Base-by-base conservation (phyloP, 768 basidiomycete genomes). In the Suillus tomentosus region DNA sequence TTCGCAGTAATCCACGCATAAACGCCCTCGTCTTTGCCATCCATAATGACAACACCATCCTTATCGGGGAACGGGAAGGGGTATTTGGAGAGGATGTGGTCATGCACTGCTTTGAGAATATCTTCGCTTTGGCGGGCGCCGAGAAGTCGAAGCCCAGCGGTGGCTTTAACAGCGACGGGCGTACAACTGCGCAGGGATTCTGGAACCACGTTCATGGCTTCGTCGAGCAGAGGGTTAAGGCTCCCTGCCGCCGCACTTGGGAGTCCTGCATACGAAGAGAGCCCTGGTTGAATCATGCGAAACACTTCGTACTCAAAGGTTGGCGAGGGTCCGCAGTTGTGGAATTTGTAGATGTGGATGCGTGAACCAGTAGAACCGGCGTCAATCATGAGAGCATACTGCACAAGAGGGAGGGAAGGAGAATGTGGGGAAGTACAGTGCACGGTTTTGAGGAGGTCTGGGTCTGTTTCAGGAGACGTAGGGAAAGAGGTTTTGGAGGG, bases 1-100 rank as follows among this genome's bases (percentile, higher is more conserved):
- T 99, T 99, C 64, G 92, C 94, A 19, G 96, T 97, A 68, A 98
- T 94, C 96, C 96, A 99, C 36, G 96, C 95, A 73, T 92, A 99
- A n/a, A 98, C 94, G 39, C 94, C 96, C 76, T 98, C 96, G 73
- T 99, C 96, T 68, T 88, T 85, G 8, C 96, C 96, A 67, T 97
- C 96, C 96, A 98, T 96, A 66, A 98, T 88, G 48, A 84, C 85
- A 40, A 96, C 94, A 2, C 85, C 87, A 57, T 87, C 87, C 66
- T 80, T 78, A 31, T 83, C 76, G n/a, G 81, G 79, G 45, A 90
- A 66, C 34, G 74, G 79, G 78, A 98, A 99, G 11, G 89, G 88
- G 68, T 89, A 96, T 63, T 76, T 78, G 3, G 71, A 71, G 66
- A 79, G 78, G 63, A 97, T 67, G 62, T 88, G 79, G 42, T 72